These are phyloP conservation scores for Phalaenopsis equestris DNA, from an alignment of 106 monocot species.

Conservation along the genomic window DNA sequence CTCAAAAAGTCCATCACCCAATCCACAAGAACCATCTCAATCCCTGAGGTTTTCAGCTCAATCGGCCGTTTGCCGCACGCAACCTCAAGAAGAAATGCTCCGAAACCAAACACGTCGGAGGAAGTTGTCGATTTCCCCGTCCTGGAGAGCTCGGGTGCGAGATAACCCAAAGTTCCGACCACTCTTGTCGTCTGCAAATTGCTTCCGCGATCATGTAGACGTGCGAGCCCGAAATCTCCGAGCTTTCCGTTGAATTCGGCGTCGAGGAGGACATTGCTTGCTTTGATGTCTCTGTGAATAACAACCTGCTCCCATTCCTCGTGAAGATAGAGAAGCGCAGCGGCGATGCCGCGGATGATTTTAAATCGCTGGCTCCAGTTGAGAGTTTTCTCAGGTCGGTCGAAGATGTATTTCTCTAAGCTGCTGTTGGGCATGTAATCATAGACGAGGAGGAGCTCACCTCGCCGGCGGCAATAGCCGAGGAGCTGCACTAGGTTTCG, in stretches of 20 bases:
- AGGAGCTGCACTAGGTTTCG: slow-evolving; percentile 23
- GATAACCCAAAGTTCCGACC: slow-evolving; percentile 18
- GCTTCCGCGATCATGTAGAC: slow-evolving; percentile 19
- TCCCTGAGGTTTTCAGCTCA: slow-evolving; percentile 5
- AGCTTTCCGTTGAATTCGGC: slow-evolving; percentile 14
- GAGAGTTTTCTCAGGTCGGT: neutral
- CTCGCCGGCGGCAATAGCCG: slow-evolving; percentile 16
- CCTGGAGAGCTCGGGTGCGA: slow-evolving; percentile 17
- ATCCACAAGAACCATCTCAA: slow-evolving; percentile 11
- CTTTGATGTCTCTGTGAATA: slow-evolving; percentile 45
- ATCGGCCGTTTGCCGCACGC: slow-evolving; percentile 20
- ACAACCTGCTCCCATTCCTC: slow-evolving; percentile 26
- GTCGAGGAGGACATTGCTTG: slow-evolving; percentile 29
- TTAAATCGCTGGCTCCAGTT: slow-evolving; percentile 15
- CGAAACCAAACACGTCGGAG: slow-evolving; percentile 18
- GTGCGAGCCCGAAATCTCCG: slow-evolving; percentile 20
- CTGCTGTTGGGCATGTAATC: slow-evolving; percentile 26
- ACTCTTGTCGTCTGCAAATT: slow-evolving; percentile 21
- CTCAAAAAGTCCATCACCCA: slow-evolving; percentile 14
- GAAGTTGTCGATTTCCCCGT: slow-evolving; percentile 11
- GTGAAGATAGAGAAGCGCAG: slow-evolving; percentile 21
- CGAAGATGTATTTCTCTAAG: slow-evolving; percentile 16
- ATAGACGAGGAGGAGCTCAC: slow-evolving; percentile 22
- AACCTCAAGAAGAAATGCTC: slow-evolving; percentile 23
- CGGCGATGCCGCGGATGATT: slow-evolving; percentile 16